Conservation (phyloP, 805 yeast species). For the Komagataella kurtzmanii region DNA sequence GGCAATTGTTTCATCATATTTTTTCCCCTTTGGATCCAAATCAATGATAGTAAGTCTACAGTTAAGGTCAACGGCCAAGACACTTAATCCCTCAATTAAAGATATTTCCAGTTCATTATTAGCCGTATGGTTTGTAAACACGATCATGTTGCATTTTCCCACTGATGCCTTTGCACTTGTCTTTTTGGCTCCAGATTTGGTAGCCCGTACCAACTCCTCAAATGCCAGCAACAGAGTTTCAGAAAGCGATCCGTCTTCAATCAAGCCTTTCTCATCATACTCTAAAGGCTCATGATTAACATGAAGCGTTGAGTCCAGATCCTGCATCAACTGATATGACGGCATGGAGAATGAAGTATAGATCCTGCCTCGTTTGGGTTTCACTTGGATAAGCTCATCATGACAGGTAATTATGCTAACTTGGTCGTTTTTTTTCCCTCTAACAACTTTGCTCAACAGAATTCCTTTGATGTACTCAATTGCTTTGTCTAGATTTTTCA, state of each 20-base stretch:
- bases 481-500: conserved; percentile 23
- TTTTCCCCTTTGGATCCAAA: background rate
- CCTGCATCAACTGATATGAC: conserved; percentile 8
- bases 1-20: background rate
- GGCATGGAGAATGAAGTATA: conserved; percentile 7
- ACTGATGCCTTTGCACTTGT: background rate
- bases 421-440: conserved; percentile 14
- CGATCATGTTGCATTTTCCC: conserved; percentile 1
- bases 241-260: conserved; percentile 14
- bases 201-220: conserved; percentile 4
- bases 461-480: conserved; percentile 26
- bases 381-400: conserved; percentile 9
- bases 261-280: background rate
- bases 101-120: conserved; percentile 1
- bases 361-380: conserved; percentile 11
- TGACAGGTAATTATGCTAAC: conserved; percentile 12
- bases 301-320: conserved; percentile 4
- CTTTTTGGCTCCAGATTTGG: background rate
- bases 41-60: background rate
- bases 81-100: background rate
- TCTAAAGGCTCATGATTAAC: conserved; percentile 8
- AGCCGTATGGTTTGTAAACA: background rate
- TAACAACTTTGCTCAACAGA: conserved; percentile 16
- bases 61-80: background rate
- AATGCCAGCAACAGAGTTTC: conserved; percentile 13